phyloP scores from a whole-genome alignment of 345 rosid species.

The Lumnitzera racemosa region DNA sequence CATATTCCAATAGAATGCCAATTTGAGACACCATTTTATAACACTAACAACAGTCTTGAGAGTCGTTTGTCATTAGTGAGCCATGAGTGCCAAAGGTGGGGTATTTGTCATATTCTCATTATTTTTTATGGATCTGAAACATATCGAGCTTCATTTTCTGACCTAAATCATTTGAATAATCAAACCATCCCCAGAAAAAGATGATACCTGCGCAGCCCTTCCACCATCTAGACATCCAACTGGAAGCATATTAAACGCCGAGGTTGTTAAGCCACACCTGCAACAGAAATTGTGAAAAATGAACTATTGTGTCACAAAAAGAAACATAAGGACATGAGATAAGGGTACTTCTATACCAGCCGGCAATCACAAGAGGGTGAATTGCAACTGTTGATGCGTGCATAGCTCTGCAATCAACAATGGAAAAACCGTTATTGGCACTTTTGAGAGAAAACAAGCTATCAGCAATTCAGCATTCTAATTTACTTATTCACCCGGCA shows the following conservation, averaged over 20 bases:
- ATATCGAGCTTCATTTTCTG: not conserved
- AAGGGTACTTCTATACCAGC: conserved; percentile 51
- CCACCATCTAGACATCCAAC: conserved; percentile 97
- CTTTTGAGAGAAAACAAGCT: not conserved
- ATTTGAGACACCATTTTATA: too few species aligned
- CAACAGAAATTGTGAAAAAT: conserved; percentile 14
- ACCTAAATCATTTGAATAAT: not conserved
- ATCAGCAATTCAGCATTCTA: not conserved
- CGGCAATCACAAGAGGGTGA: conserved; percentile 93
- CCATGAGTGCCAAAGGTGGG: too few species aligned
- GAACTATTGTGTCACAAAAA: conserved; percentile 1
- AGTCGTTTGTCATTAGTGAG: too few species aligned
- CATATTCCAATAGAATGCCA: too few species aligned
- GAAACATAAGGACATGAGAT: conserved; percentile 7
- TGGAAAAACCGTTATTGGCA: conserved; percentile 10
- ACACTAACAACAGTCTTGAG: too few species aligned
- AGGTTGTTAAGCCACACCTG: conserved; percentile 96
- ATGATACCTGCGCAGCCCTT: conserved; percentile 80
- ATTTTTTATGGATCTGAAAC: not conserved
- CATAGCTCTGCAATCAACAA: conserved; percentile 55
- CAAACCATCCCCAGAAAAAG: conserved; percentile 4
- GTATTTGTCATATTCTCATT: too few species aligned
- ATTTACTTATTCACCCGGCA: not conserved
- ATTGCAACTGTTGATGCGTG: conserved; percentile 80
- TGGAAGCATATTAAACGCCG: conserved; percentile 94